Conservation (phyloP, 2,329 filamentous ascomycete genomes). For the Huntiella abstrusa region DNA sequence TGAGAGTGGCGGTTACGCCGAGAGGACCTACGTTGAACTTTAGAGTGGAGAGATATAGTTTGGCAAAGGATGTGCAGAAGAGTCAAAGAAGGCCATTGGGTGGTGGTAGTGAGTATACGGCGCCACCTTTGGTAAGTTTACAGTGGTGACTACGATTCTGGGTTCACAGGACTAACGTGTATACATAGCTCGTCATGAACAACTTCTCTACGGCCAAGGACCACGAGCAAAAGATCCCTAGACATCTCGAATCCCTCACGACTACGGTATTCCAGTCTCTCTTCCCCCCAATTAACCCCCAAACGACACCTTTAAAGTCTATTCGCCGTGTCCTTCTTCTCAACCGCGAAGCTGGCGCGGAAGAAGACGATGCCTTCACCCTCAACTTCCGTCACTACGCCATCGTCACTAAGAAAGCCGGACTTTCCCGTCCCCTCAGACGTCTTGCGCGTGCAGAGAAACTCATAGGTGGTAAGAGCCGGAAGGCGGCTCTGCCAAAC, state of each 20-base stretch:
- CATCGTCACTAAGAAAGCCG: constrained; percentile 75
- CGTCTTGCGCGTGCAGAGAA: constrained; percentile 74
- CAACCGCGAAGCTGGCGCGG: constrained; percentile 51
- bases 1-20: constrained; percentile 73
- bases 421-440: constrained; percentile 66
- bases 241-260: constrained; percentile 79
- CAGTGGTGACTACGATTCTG: not conserved
- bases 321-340: constrained; percentile 81
- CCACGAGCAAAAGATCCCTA: constrained; percentile 55
- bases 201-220: constrained; percentile 57
- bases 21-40: constrained; percentile 88
- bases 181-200: constrained; percentile 74
- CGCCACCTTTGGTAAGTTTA: constrained; percentile 52
- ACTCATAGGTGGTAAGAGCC: constrained; percentile 40
- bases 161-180: not conserved
- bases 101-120: constrained; percentile 69
- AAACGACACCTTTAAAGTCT: constrained; percentile 73
- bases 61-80: constrained; percentile 76
- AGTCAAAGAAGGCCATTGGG: constrained; percentile 68
- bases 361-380: constrained; percentile 53
- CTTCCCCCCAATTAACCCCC: constrained; percentile 88
- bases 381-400: constrained; percentile 86
- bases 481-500: constrained; percentile 54
- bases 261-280: constrained; percentile 92
- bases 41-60: constrained; percentile 80